Evolutionary conservation across 257 asterid species (phyloP).

Genomic region (Voacanga thouarsii): DNA sequence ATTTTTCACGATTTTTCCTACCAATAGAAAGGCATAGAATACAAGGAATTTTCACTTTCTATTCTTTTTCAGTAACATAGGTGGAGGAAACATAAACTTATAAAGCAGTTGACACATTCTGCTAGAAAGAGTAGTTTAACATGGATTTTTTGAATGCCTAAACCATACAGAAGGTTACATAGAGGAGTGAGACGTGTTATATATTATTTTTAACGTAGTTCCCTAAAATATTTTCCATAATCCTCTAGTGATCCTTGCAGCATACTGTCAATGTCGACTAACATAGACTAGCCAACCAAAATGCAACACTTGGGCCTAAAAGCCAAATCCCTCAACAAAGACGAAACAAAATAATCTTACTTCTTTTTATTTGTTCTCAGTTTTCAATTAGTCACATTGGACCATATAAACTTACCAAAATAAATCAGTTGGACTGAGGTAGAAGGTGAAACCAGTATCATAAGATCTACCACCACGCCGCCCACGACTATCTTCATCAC

Average conservation of each 20-base stretch:
- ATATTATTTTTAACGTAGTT: not conserved
- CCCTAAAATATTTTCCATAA: not conserved
- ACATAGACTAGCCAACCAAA: not conserved
- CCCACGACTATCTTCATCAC: slow-evolving; percentile 83
- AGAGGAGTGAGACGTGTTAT: not conserved
- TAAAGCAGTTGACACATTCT: not conserved
- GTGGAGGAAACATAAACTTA: not conserved
- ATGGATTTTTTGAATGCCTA: not conserved
- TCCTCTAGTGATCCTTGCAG: not conserved
- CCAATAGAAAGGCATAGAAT: not conserved
- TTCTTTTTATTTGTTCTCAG: not conserved
- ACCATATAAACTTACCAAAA: slow-evolving; percentile 59
- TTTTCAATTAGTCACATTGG: slow-evolving; percentile 11
- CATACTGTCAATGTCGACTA: slow-evolving; percentile 6
- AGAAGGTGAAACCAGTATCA: slow-evolving; percentile 54
- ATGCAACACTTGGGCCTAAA: not conserved
- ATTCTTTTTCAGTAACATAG: not conserved
- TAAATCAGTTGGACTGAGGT: slow-evolving; percentile 65
- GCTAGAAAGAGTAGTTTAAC: not conserved
- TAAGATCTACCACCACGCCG: slow-evolving; percentile 68
- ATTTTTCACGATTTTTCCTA: no score
- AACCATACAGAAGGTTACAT: not conserved
- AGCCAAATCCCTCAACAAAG: not conserved
- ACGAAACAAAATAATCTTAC: not conserved
- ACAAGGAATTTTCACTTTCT: not conserved